Evolutionary conservation across 2,329 filamentous ascomycete species (phyloP), one percentile per base, ranked within the genome.

Genomic region (Fonsecaea nubica): DNA sequence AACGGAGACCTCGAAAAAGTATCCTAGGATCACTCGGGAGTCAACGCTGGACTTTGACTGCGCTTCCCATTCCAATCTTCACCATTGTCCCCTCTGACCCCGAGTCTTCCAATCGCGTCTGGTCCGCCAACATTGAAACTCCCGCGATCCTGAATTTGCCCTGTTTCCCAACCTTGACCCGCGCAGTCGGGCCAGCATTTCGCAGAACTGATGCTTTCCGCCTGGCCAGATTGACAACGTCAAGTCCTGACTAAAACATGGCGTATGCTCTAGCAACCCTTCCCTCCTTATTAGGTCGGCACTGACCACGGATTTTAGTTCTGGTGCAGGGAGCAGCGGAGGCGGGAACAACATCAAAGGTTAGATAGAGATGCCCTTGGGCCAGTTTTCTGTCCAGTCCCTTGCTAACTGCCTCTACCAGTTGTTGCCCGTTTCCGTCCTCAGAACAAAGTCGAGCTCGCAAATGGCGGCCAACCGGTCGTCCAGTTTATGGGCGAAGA

Each of bases 381-480:
- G 10, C 18, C 15, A 18, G 40, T 8, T 5, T 33, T 13, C 38
- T 4, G 18, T 21, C n/a, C 50, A 13, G 2, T 63, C 61, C 58
- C n/a, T 55, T 65, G 60, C 62, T 63, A 33, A 80, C 76, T 36
- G 73, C n/a, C 13, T 35, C 55, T 30, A 30, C 18, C 42, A 92
- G 95, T 99, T 79, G 93, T 99, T 79, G 94, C 94, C 84, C 92
- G 95, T 76, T 99, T 99, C 83, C 89, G 95, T 77, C 95, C 95
- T 75, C 94, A 97, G 82, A 99, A 99, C 85, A 92, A 92, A 83
- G 82, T 95, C 80, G 95, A 99, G 84, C 85, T 96, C 77, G 89
- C 90, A 68, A 93, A 90, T 76, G 93, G 93, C 79, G 94, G 94
- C 79, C 90, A 95, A 81, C 91, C 93, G 70, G 94, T 99, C 73